These are phyloP conservation scores for Marchantia polymorpha DNA, from an alignment of 225 moss, liverwort and hornwort genomes.

Conservation along the genomic window DNA sequence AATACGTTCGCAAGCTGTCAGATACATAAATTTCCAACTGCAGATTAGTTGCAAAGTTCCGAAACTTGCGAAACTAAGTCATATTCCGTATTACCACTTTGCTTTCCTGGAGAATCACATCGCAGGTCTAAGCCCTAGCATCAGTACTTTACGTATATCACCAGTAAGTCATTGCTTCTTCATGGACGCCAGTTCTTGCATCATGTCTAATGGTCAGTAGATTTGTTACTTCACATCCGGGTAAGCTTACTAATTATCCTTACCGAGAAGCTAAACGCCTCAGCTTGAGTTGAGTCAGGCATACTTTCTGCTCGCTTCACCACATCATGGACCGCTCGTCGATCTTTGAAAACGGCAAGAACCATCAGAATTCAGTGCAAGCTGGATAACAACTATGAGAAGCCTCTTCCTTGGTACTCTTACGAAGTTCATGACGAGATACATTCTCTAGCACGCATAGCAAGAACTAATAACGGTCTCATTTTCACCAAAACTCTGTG, in stretches of 20 bases:
- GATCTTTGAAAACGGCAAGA: conserved; percentile 29
- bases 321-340: conserved; percentile 43
- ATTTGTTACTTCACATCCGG: no score
- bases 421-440: neutral
- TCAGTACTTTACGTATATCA: no score
- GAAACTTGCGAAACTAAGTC: neutral
- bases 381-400: neutral
- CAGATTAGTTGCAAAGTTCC: neutral
- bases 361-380: neutral
- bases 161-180: neutral
- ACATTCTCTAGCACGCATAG: neutral
- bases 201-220: no score
- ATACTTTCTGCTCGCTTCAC: conserved; percentile 55
- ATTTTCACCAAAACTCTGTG: neutral
- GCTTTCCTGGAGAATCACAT: neutral
- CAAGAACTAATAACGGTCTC: neutral
- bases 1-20: conserved; percentile 75
- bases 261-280: conserved; percentile 96
- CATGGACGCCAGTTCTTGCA: neutral
- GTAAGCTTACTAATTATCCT: neutral
- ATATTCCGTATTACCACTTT: neutral
- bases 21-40: neutral
- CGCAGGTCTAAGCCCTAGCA: neutral
- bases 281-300: conserved; percentile 61
- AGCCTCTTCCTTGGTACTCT: no score